phyloP scores from a whole-genome alignment of 495 filamentous ascomycete species.

The Barbatosphaeria neglecta region DNA sequence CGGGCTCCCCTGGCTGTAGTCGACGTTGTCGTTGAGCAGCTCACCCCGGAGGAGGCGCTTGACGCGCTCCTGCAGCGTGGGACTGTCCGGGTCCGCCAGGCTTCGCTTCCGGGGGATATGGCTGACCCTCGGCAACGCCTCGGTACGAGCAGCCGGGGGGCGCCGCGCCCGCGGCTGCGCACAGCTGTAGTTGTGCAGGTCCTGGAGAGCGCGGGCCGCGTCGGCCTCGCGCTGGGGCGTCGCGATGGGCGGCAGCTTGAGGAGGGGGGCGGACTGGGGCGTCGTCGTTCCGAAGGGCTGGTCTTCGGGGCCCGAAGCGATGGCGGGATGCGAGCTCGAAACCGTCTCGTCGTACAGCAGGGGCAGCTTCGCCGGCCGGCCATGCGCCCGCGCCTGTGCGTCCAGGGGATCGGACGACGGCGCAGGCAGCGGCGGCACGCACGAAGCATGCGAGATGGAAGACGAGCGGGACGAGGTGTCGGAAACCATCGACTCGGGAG shows the following conservation, averaged over 20 bases:
- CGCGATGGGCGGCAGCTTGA: slow-evolving; percentile 39
- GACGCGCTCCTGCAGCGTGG: no score
- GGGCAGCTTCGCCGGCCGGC: slow-evolving; percentile 66
- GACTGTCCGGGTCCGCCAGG: no score
- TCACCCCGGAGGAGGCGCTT: no score
- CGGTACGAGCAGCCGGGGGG: no score
- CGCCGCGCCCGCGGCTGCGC: slow-evolving; percentile 21
- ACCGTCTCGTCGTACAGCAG: no score
- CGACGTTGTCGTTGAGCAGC: no score
- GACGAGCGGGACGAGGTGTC: slow-evolving; percentile 71
- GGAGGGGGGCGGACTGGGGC: slow-evolving; percentile 50
- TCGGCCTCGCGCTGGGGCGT: slow-evolving; percentile 35
- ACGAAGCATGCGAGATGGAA: slow-evolving; percentile 61
- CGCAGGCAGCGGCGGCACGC: slow-evolving; percentile 52
- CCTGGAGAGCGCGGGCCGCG: slow-evolving; percentile 53
- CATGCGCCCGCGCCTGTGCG: slow-evolving; percentile 77
- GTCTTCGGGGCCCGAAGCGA: slow-evolving; percentile 41
- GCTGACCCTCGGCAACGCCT: no score
- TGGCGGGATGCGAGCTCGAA: slow-evolving; percentile 28
- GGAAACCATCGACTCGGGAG: slow-evolving; percentile 84
- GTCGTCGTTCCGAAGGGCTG: slow-evolving; percentile 46
- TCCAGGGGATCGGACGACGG: slow-evolving; percentile 54
- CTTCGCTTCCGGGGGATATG: no score
- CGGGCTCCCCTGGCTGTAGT: no score
- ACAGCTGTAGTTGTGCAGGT: slow-evolving; percentile 40